Base-by-base conservation (phyloP, 768 basidiomycete genomes). In the Asterophora lycoperdoides region DNA sequence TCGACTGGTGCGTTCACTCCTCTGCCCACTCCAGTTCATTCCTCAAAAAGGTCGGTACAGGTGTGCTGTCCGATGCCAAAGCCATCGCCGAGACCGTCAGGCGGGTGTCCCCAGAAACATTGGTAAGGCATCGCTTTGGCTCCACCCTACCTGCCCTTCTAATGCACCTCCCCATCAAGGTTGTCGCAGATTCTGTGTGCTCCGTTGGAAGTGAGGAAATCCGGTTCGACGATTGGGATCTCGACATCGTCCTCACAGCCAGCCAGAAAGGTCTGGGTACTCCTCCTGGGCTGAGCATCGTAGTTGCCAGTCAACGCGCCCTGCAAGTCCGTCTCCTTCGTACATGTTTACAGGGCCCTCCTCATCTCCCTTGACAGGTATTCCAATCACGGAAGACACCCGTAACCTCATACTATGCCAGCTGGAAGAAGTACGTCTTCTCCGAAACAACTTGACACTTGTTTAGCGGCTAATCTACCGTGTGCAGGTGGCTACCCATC, bases 161-260 rank as follows among this genome's bases (percentile, higher is more conserved):
- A 34, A 55, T 33, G 26, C 20, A n/a, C 14, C 26, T 49, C 10
- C 15, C 35, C 51, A n/a, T 7, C 18, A 49, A 88, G 85, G 73
- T 93, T 36, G 73, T 89, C 7, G 74, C 93, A 50, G 96, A 99
- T 61, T 91, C 82, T n/a, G 96, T 99, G 20, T 99, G 96, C 69
- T 86, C 93, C 1, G 93, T 97, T 13, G 96, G 90, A 5, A 90
- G 86, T 57, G 96, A 98, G 65, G 93, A 97, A 64, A 93, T 99
- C 59, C 81, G 76, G 38, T 88, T 96, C 75, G 96, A 98, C 58
- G 84, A 79, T 2, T 98, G 96, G 96, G 83, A 78, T 19, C 74
- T 98, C 45, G 96, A 99, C 57, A 82, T 93, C 32, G 86, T 98
- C 19, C 57, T 94, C 35, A 80, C 85, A 13, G 93, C 90, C 8